Conservation (phyloP, 1,139 yeast species). For the Pichia sp. region DNA sequence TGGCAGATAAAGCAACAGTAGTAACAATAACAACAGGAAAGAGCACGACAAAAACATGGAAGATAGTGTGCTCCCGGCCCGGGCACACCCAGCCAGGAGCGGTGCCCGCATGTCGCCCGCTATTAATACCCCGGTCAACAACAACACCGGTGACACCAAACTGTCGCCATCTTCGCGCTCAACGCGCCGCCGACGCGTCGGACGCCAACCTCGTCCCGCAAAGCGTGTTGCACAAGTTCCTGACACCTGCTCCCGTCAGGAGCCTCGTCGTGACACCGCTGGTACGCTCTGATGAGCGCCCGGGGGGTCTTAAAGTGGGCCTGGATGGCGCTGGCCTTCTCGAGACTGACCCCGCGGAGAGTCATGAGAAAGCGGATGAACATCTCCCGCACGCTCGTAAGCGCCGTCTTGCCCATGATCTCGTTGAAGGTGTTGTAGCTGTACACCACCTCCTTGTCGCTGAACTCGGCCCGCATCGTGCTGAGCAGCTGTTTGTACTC, state of each 20-base stretch:
- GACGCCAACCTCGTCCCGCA: constrained; percentile 53
- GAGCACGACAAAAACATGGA: no score
- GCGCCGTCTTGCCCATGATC: constrained; percentile 64
- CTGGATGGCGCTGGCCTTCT: constrained; percentile 79
- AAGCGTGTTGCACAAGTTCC: constrained; percentile 35
- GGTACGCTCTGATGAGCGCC: constrained; percentile 44
- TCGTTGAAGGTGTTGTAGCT: constrained; percentile 61
- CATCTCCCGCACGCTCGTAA: constrained; percentile 71
- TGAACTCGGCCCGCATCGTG: constrained; percentile 44
- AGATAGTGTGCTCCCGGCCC: no score
- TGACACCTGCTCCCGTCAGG: constrained; percentile 30
- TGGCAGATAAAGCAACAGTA: no score
- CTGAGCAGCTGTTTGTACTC: constrained; percentile 44
- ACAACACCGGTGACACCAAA: constrained; percentile 47
- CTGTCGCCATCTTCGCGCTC: constrained; percentile 56
- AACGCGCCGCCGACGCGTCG: constrained; percentile 36
- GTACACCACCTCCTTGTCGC: constrained; percentile 48
- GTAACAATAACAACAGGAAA: no score
- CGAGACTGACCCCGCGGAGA: constrained; percentile 74
- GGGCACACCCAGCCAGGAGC: no score
- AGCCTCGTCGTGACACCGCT: constrained; percentile 21
- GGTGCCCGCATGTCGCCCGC: no score
- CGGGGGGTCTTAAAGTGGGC: constrained; percentile 60
- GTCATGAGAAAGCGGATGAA: constrained; percentile 75
- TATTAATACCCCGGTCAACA: no score